Conservation (phyloP, 352 stramenopile genomes). For the Globisporangium nagaii region DNA sequence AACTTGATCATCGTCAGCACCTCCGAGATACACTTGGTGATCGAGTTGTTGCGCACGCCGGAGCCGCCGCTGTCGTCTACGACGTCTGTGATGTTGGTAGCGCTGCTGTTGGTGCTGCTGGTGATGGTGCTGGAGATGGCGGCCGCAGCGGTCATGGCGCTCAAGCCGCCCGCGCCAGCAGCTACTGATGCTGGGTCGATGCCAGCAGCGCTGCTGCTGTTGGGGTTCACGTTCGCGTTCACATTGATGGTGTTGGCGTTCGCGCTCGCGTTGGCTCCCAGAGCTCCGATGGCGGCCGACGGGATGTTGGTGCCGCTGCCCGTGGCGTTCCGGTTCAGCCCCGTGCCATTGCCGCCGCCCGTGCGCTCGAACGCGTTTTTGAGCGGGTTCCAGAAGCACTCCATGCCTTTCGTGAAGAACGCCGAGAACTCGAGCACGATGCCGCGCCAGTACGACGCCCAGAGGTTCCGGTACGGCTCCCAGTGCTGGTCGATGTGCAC, state of each 20-base stretch:
- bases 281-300: neutral
- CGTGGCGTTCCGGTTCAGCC: constrained; percentile 9
- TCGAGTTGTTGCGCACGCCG: constrained; percentile 12
- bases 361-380: constrained; percentile 48
- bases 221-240: too few species aligned
- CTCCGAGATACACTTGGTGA: constrained; percentile 55
- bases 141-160: neutral
- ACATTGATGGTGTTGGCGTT: too few species aligned
- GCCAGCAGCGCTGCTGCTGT: neutral
- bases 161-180: constrained; percentile 1
- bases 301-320: neutral
- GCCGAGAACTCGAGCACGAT: constrained; percentile 58
- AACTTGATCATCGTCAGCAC: constrained; percentile 63
- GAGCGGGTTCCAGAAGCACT: constrained; percentile 61
- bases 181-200: constrained; percentile 1
- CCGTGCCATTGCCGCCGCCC: constrained; percentile 6
- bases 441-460: constrained; percentile 54
- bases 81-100: neutral
- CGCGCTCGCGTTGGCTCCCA: too few species aligned
- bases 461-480: constrained; percentile 56
- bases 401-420: constrained; percentile 60
- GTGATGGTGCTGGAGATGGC: neutral
- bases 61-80: neutral
- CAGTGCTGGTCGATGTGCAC: constrained; percentile 47
- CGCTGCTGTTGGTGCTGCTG: neutral